These are phyloP conservation scores for Crucibulum laeve DNA, from an alignment of 768 basidiomycete genomes.

Conservation along the genomic window DNA sequence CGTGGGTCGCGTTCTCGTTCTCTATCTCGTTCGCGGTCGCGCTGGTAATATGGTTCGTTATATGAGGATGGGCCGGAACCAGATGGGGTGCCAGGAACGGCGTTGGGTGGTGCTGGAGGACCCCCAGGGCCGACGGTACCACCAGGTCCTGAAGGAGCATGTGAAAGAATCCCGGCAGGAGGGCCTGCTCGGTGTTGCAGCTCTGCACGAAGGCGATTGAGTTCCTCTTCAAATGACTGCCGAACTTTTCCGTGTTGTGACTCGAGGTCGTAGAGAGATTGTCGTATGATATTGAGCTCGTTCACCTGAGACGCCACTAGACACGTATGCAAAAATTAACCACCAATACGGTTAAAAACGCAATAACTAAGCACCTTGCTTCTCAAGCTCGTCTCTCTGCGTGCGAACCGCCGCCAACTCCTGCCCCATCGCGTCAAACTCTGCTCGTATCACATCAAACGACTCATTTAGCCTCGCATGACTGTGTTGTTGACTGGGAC, in stretches of 20 bases:
- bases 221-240: conserved; percentile 83
- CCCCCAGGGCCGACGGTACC: conserved; percentile 10
- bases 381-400: conserved; percentile 88
- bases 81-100: conserved; percentile 13
- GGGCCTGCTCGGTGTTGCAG: conserved; percentile 9
- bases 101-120: conserved; percentile 12
- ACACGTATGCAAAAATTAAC: background rate
- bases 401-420: conserved; percentile 66
- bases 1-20: conserved; percentile 17
- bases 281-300: conserved; percentile 86
- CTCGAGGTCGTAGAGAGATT: conserved; percentile 90
- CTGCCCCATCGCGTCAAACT: conserved; percentile 72
- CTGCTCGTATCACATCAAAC: conserved; percentile 76
- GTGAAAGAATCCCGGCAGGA: conserved; percentile 16
- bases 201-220: conserved; percentile 67
- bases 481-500: conserved; percentile 29
- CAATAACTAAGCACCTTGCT: conserved; percentile 61
- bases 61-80: conserved; percentile 11
- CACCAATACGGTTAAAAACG: background rate
- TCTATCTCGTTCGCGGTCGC: conserved; percentile 18
- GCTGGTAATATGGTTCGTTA: conserved; percentile 16
- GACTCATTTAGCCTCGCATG: conserved; percentile 65
- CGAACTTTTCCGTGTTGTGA: conserved; percentile 82
- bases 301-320: conserved; percentile 79
- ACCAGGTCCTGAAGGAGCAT: conserved; percentile 7